These are phyloP conservation scores for Hyphopichia khmerensis DNA, from an alignment of 1,139 yeast genomes.

Conservation along the genomic window DNA sequence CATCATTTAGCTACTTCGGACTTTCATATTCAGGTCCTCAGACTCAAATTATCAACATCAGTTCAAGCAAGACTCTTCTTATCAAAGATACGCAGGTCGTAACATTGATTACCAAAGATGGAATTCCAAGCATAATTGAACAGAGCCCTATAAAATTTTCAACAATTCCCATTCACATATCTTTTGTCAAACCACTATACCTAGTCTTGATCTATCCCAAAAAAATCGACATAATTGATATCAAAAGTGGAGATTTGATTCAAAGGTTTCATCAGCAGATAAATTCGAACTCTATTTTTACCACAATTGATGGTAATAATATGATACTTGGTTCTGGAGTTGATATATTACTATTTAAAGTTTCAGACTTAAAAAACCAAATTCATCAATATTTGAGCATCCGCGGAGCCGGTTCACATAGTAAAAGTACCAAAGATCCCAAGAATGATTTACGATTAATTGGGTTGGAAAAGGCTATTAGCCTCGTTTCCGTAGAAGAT, in stretches of 20 bases:
- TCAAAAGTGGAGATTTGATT: constrained; percentile 40
- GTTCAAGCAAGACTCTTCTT: constrained; percentile 17
- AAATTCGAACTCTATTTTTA: constrained; percentile 22
- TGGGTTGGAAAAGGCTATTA: constrained; percentile 39
- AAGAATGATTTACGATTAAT: constrained; percentile 28
- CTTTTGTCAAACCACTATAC: constrained; percentile 46
- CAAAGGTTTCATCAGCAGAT: constrained; percentile 40
- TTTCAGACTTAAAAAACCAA: constrained; percentile 37
- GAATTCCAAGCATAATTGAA: constrained; percentile 20
- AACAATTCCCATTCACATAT: constrained; percentile 29
- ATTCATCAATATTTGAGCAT: constrained; percentile 36
- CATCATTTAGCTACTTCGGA: constrained; percentile 31
- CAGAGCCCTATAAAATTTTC: constrained; percentile 25
- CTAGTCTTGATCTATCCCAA: constrained; percentile 39
- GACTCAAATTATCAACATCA: constrained; percentile 20
- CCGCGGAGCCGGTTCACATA: constrained; percentile 17
- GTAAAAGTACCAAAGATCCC: constrained; percentile 23
- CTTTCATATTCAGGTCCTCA: constrained; percentile 20
- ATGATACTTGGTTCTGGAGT: constrained; percentile 26
- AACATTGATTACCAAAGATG: constrained; percentile 13
- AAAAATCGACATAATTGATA: constrained; percentile 45
- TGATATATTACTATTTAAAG: constrained; percentile 30
- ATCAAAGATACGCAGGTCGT: constrained; percentile 29
- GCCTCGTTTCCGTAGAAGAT: constrained; percentile 23
- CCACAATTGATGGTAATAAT: constrained; percentile 12